Evolutionary conservation across 2,329 filamentous ascomycete species (phyloP).

Genomic region (Alternaria arbusti): DNA sequence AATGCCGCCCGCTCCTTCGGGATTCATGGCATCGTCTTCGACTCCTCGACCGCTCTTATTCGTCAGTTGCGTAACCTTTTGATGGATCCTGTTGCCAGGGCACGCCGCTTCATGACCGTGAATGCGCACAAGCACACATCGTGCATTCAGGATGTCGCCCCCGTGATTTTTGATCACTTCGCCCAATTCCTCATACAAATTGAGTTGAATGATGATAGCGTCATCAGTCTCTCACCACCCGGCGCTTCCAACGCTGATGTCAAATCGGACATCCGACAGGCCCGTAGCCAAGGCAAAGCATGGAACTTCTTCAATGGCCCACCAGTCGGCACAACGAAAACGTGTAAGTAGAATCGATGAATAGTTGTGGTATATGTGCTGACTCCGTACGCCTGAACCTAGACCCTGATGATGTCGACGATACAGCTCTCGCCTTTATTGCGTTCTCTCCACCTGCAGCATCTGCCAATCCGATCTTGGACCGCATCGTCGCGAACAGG

Average conservation of each 20-base stretch:
- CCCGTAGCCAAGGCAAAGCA: constrained; percentile 4
- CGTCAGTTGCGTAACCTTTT: constrained; percentile 23
- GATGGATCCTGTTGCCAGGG: constrained; percentile 26
- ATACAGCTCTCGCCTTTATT: constrained; percentile 40
- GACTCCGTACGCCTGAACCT: neutral
- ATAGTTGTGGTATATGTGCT: neutral
- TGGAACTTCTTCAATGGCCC: constrained; percentile 40
- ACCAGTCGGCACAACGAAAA: constrained; percentile 13
- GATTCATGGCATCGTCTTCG: constrained; percentile 35
- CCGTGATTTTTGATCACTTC: constrained; percentile 34
- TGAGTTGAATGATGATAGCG: constrained; percentile 17
- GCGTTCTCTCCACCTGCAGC: constrained; percentile 22
- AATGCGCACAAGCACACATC: constrained; percentile 26
- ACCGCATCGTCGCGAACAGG: constrained; percentile 43
- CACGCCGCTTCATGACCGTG: constrained; percentile 21
- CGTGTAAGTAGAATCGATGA: constrained; percentile 8
- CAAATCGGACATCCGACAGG: constrained; percentile 3
- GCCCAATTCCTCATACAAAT: constrained; percentile 39
- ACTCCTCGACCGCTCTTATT: constrained; percentile 11
- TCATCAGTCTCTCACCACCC: constrained; percentile 12
- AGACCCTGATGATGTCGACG: constrained; percentile 46
- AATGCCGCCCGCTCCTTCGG: constrained; percentile 29
- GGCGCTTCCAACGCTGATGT: constrained; percentile 5
- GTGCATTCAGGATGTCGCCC: constrained; percentile 22
- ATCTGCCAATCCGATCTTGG: constrained; percentile 10